Base-by-base conservation (phyloP, 805 yeast species). In the Candida maesae region DNA sequence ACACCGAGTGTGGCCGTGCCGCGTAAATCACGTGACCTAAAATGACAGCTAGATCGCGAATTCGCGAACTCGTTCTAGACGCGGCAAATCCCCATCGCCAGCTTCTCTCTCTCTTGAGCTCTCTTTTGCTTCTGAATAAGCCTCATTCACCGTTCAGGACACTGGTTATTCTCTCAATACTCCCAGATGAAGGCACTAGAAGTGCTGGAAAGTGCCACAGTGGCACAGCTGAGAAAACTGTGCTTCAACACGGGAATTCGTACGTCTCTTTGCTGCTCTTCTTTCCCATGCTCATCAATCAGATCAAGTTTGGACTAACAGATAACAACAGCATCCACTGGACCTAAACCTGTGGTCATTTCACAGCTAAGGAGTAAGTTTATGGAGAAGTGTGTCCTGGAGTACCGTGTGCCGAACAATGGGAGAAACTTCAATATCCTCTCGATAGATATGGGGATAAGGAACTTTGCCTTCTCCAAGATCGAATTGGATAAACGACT, bases 401-500 rank as follows among this genome's bases (percentile, higher is more conserved):
- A 40, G 26, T 38, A 41, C 11, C 31, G 44, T 8, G 42, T 33
- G 3, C 58, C 59, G 1, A 52, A 50, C 27, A 35, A 50, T 19
- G 44, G 55, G 2, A 45, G 48, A 2, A 36, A 36, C 14, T 45
- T 59, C 34, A 47, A 48, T 14, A 42, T 67, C 4, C 43, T 63
- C 3, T 59, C 70, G 0, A 58, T 67, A 9, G 72, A 67, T 41
- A 55, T 63, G 44, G 72, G 72, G 3, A 48, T 67, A 6, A 50
- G 59, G 2, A 67, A 67, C 48, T 65, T 67, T 40, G 61, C 70
- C 2, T 54, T 44, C 15, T 31, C 63, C 2, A 49, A 50, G 27
- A 43, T 65, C 13, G 51, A 56, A 24, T 48, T 60, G 46, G 43
- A 50, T 24, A 47, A 55, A 18, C 46, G 41, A 6, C 35, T 52